Percentiles rank a stretch among this genome's conserved stretches.
phyloP scores from a whole-genome alignment of 305 asterid species.

The Fraxinus baroniana region DNA sequence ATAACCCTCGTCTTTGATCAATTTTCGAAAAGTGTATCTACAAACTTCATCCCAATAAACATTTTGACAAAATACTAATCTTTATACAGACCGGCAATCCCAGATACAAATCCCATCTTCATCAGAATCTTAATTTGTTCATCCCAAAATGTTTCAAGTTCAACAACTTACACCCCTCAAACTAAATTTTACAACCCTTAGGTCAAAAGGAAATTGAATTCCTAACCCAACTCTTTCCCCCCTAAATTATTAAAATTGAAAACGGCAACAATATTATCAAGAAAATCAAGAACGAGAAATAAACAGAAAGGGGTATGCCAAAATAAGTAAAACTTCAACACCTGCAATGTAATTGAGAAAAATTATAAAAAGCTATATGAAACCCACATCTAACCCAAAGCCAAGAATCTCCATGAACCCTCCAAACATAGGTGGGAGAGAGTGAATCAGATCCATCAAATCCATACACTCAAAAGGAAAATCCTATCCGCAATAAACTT shows the following conservation, averaged over 20 bases:
- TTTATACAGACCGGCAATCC: slow-evolving; percentile 41
- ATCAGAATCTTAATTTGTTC: slow-evolving; percentile 35
- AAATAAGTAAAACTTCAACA: background rate
- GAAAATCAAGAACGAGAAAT: slow-evolving; percentile 7
- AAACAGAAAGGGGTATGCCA: background rate
- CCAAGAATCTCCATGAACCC: slow-evolving; percentile 44
- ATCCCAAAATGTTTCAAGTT: background rate
- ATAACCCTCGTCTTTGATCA: background rate
- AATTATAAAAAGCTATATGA: slow-evolving; percentile 31
- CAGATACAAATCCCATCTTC: slow-evolving; percentile 54
- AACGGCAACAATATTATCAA: background rate
- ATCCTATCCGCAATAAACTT: background rate
- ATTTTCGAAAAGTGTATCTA: background rate
- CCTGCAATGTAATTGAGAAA: slow-evolving; percentile 3
- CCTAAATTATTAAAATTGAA: slow-evolving; percentile 19
- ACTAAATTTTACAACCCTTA: slow-evolving; percentile 22
- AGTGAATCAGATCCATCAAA: slow-evolving; percentile 41
- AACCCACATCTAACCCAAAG: slow-evolving; percentile 40
- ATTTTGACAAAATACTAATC: slow-evolving; percentile 20
- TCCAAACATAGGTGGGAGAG: slow-evolving; percentile 35
- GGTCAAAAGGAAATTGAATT: slow-evolving; percentile 8
- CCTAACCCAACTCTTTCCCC: slow-evolving; percentile 6
- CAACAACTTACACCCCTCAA: slow-evolving; percentile 10
- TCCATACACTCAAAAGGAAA: slow-evolving; percentile 24
- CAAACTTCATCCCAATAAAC: slow-evolving; percentile 14